A percentile compares a stretch with the other conserved stretches of the same genome.
Evolutionary conservation across 2,329 filamentous ascomycete genomes (phyloP).

Genomic region (Mycogone perniciosa): DNA sequence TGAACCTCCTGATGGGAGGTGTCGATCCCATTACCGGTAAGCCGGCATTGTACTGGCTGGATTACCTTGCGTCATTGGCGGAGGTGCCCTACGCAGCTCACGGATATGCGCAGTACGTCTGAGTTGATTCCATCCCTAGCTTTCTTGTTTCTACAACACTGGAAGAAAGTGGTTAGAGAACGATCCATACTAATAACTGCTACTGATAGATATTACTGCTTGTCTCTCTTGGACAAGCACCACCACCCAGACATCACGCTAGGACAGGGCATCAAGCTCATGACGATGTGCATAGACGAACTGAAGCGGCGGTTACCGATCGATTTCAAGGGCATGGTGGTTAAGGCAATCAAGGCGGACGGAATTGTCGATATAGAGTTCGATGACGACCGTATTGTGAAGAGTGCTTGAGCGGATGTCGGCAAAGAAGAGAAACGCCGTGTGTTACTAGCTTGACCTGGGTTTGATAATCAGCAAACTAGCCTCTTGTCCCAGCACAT

Average conservation of each 20-base stretch:
- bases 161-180: not conserved
- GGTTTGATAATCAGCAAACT: constrained; percentile 8
- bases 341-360: constrained; percentile 94
- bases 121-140: not conserved
- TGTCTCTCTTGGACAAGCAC: constrained; percentile 96
- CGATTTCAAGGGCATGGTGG: constrained; percentile 94
- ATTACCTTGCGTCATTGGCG: constrained; percentile 87
- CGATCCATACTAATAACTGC: constrained; percentile 9
- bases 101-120: constrained; percentile 85
- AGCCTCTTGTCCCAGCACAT: constrained; percentile 1
- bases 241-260: constrained; percentile 91
- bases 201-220: constrained; percentile 76
- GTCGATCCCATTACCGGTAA: constrained; percentile 87
- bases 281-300: constrained; percentile 94
- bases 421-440: constrained; percentile 14
- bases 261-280: constrained; percentile 83
- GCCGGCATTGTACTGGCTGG: constrained; percentile 92
- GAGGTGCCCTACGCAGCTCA: constrained; percentile 92
- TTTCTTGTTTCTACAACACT: too few species aligned
- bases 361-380: constrained; percentile 81
- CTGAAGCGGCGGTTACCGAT: constrained; percentile 94
- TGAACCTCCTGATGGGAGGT: constrained; percentile 92
- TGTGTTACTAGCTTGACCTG: constrained; percentile 32
- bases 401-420: constrained; percentile 43
- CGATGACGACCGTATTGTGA: constrained; percentile 70